phyloP scores from a whole-genome alignment of 805 yeast species.

The Saturnispora diversa region DNA sequence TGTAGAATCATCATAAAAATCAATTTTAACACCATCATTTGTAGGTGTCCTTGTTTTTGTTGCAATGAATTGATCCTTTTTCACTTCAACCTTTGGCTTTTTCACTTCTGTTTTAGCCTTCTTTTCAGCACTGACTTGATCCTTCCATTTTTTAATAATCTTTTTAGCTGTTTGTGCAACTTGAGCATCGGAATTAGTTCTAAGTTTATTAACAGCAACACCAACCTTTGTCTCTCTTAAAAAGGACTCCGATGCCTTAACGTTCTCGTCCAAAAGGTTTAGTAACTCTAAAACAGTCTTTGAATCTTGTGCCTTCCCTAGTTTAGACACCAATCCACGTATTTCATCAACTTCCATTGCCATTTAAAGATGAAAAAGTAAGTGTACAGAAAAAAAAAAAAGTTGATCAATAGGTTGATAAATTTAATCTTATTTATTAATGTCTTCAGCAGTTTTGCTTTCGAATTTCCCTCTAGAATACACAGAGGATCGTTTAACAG shows the following conservation, averaged over 20 bases:
- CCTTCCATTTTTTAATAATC: conserved; percentile 86
- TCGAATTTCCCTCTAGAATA: conserved; percentile 68
- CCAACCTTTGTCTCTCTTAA: conserved; percentile 95
- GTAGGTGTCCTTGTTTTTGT: conserved; percentile 65
- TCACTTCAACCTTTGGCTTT: neutral
- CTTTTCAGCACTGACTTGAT: conserved; percentile 67
- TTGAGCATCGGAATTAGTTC: conserved; percentile 59
- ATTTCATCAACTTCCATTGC: conserved; percentile 48
- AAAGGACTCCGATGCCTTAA: conserved; percentile 76
- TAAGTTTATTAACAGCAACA: conserved; percentile 84
- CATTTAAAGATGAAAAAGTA: neutral
- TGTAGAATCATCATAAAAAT: conserved; percentile 63
- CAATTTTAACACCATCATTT: conserved; percentile 70
- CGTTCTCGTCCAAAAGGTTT: conserved; percentile 56
- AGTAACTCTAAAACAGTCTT: conserved; percentile 60
- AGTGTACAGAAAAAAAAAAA: neutral
- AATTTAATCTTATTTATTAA: neutral
- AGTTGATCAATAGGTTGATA: neutral
- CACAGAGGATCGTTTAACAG: conserved; percentile 84
- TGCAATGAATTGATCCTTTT: conserved; percentile 12
- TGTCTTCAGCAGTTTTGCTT: conserved; percentile 9
- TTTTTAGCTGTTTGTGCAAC: conserved; percentile 66
- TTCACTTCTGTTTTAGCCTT: conserved; percentile 17
- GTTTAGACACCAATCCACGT: conserved; percentile 53
- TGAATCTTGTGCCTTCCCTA: conserved; percentile 66